These are phyloP conservation scores for Aspergillus affinis DNA, from an alignment of 495 filamentous ascomycete genomes.

Conservation along the genomic window DNA sequence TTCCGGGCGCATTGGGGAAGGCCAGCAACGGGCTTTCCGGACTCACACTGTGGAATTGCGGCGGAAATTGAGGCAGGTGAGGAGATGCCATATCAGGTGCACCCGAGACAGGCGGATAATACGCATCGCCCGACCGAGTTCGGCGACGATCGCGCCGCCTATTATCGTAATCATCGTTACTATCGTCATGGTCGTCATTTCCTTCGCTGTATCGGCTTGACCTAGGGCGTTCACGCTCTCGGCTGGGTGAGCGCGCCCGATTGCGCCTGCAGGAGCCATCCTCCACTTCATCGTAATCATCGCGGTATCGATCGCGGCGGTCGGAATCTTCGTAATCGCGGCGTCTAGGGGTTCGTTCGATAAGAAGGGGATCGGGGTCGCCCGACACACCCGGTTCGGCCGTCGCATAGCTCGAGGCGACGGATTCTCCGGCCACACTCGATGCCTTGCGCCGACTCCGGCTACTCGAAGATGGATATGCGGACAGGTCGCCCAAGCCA, in stretches of 20 bases:
- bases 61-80: conserved; percentile 4
- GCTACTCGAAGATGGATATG: conserved; percentile 38
- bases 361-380: conserved; percentile 27
- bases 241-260: conserved; percentile 32
- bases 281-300: conserved; percentile 30
- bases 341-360: conserved; percentile 35
- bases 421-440: conserved; percentile 45
- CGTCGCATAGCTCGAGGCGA: conserved; percentile 56
- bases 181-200: conserved; percentile 16
- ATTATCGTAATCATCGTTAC: conserved; percentile 26
- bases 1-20: conserved; percentile 23
- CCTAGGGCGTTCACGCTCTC: conserved; percentile 35
- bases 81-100: conserved; percentile 13
- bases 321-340: conserved; percentile 27
- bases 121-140: conserved; percentile 36
- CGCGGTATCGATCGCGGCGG: conserved; percentile 21
- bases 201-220: conserved; percentile 23
- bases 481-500: conserved; percentile 40
- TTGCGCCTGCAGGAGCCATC: conserved; percentile 33
- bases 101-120: conserved; percentile 27
- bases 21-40: conserved; percentile 20
- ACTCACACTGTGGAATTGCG: conserved; percentile 11
- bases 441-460: conserved; percentile 35
- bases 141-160: conserved; percentile 33
- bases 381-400: conserved; percentile 41